These are phyloP conservation scores for Penicillium hordei DNA, from an alignment of 2,329 filamentous ascomycete genomes.

Conservation along the genomic window DNA sequence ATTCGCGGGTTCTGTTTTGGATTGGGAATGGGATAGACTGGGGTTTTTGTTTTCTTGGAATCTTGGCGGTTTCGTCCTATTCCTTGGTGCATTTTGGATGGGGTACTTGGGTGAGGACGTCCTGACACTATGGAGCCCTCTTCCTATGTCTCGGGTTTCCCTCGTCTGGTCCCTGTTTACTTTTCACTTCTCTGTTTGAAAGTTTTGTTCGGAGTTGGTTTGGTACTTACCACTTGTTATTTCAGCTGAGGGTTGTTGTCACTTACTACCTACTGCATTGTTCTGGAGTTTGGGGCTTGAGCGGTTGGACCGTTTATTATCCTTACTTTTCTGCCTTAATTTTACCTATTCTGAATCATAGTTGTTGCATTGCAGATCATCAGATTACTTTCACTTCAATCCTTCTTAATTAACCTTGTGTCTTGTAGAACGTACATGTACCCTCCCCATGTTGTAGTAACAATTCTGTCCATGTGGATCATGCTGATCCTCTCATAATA, in stretches of 20 bases:
- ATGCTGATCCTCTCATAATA: too few species aligned
- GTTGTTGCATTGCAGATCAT: not conserved
- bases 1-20: conserved; percentile 32
- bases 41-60: conserved; percentile 16
- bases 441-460: too few species aligned
- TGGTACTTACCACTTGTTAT: conserved; percentile 9
- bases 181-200: conserved; percentile 6
- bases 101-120: not conserved
- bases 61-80: conserved; percentile 2
- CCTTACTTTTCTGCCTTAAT: not conserved
- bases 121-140: not conserved
- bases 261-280: conserved; percentile 27
- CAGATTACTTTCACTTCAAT: not conserved
- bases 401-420: not conserved
- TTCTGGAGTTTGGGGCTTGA: conserved; percentile 28
- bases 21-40: conserved; percentile 27
- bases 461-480: too few species aligned
- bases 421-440: not conserved
- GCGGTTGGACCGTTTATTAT: conserved; percentile 7
- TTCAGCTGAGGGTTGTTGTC: conserved; percentile 23
- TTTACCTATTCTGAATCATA: not conserved
- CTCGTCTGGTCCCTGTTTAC: not conserved
- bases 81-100: conserved; percentile 7
- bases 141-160: not conserved
- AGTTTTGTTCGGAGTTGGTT: conserved; percentile 11